A percentile compares a stretch with the other conserved stretches of the same genome.
phyloP scores from a whole-genome alignment of 805 yeast species.

The Ogataea salicorniae region DNA sequence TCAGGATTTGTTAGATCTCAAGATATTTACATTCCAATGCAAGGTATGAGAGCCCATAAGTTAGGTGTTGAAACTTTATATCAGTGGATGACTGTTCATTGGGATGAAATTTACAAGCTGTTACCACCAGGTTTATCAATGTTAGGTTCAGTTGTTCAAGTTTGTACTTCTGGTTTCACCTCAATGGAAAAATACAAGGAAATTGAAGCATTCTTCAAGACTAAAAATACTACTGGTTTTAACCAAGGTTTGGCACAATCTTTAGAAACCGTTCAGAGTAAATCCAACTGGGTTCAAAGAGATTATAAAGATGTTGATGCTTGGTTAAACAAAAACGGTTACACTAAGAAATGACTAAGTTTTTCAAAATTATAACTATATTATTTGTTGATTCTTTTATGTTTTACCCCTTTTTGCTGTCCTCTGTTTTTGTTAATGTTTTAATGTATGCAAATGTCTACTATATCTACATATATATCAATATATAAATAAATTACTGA shows the following conservation, averaged over 20 bases:
- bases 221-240: slow-evolving; percentile 49
- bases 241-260: slow-evolving; percentile 55
- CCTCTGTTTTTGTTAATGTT: no score
- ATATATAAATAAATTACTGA: no score
- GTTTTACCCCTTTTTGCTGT: not conserved
- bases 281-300: slow-evolving; percentile 50
- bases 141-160: slow-evolving; percentile 68
- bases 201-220: slow-evolving; percentile 42
- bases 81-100: slow-evolving; percentile 64
- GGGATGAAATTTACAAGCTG: slow-evolving; percentile 60
- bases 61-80: slow-evolving; percentile 67
- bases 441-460: no score
- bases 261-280: slow-evolving; percentile 50
- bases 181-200: slow-evolving; percentile 36
- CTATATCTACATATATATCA: no score
- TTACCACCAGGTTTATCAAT: slow-evolving; percentile 80
- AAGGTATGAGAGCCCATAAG: slow-evolving; percentile 57
- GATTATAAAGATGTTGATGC: slow-evolving; percentile 40
- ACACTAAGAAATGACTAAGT: slow-evolving; percentile 10
- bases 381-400: not conserved
- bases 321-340: slow-evolving; percentile 37
- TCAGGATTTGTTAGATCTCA: slow-evolving; percentile 67
- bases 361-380: not conserved
- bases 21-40: slow-evolving; percentile 58
- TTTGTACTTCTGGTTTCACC: slow-evolving; percentile 45